Evolutionary conservation across 2,329 filamentous ascomycete genomes (phyloP).

Genomic region (Pseudogymnoascus sp.): DNA sequence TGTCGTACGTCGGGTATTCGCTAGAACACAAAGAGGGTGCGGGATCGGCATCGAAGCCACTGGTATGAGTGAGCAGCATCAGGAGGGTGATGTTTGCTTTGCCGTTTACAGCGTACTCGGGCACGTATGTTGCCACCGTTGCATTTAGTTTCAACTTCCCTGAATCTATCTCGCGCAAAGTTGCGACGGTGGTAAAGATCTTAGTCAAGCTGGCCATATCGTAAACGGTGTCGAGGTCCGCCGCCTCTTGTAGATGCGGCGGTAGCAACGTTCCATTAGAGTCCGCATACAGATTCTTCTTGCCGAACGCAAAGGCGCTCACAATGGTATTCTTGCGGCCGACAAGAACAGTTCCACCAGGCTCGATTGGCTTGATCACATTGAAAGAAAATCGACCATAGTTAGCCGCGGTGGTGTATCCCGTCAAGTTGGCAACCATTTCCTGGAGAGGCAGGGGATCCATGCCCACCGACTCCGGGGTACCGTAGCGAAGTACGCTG

Average conservation of each 20-base stretch:
- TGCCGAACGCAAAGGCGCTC: constrained; percentile 25
- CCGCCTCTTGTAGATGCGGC: constrained; percentile 21
- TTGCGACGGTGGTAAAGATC: constrained; percentile 31
- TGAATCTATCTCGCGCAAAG: constrained; percentile 27
- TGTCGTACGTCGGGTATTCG: constrained; percentile 23
- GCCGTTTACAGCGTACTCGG: constrained; percentile 28
- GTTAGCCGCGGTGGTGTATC: constrained; percentile 18
- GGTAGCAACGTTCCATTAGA: neutral
- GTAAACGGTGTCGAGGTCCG: constrained; percentile 32
- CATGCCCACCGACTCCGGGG: constrained; percentile 28
- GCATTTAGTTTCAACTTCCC: constrained; percentile 22
- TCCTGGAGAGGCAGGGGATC: constrained; percentile 17
- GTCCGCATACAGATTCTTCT: constrained; percentile 18
- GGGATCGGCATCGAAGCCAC: constrained; percentile 28
- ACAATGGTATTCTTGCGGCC: constrained; percentile 22
- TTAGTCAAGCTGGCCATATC: constrained; percentile 35
- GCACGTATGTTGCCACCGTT: constrained; percentile 29
- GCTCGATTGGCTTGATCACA: constrained; percentile 21
- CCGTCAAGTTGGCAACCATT: constrained; percentile 22
- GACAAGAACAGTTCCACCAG: constrained; percentile 21
- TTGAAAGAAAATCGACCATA: constrained; percentile 12
- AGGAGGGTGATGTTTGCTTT: constrained; percentile 30
- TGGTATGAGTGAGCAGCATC: constrained; percentile 31
- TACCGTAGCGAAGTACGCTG: constrained; percentile 15
- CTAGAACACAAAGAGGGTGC: constrained; percentile 22